Conservation (phyloP, 108 stramenopile genomes). For the Skeletonema tropicum region DNA sequence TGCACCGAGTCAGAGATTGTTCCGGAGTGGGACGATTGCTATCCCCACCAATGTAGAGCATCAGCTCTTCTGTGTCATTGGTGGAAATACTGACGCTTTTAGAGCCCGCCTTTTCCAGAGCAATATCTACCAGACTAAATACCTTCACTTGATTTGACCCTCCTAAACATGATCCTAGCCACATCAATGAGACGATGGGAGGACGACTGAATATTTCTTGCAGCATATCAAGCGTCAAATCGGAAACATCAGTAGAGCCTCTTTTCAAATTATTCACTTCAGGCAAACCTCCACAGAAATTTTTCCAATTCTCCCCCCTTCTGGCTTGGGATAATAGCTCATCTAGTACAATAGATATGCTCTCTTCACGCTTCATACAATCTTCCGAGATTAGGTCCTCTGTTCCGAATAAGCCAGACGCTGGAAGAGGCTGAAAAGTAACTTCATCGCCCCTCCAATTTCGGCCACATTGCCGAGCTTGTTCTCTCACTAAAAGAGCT, state of each 20-base stretch:
- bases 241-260: neutral
- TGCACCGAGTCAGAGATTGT: conserved; percentile 33
- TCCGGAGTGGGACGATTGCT: conserved; percentile 46
- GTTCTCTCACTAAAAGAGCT: conserved; percentile 61
- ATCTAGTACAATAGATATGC: conserved; percentile 56
- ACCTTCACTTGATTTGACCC: conserved; percentile 65
- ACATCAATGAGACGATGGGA: conserved; percentile 66
- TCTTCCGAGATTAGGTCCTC: conserved; percentile 78
- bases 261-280: conserved; percentile 39
- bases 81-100: neutral
- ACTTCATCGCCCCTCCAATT: conserved; percentile 55
- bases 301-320: conserved; percentile 61
- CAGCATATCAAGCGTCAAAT: conserved; percentile 16
- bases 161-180: conserved; percentile 65
- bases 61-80: conserved; percentile 15
- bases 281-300: conserved; percentile 65
- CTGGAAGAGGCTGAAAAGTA: conserved; percentile 44
- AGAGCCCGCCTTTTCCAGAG: conserved; percentile 33
- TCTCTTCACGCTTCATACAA: conserved; percentile 31
- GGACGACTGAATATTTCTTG: conserved; percentile 39
- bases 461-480: conserved; percentile 58
- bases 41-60: conserved; percentile 21
- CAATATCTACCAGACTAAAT: conserved; percentile 63
- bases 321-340: conserved; percentile 54
- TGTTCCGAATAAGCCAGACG: conserved; percentile 67